Evolutionary conservation across 768 basidiomycete genomes (phyloP), one percentile per base, ranked within the genome.

Genomic region (Panaeolus cyanescens): DNA sequence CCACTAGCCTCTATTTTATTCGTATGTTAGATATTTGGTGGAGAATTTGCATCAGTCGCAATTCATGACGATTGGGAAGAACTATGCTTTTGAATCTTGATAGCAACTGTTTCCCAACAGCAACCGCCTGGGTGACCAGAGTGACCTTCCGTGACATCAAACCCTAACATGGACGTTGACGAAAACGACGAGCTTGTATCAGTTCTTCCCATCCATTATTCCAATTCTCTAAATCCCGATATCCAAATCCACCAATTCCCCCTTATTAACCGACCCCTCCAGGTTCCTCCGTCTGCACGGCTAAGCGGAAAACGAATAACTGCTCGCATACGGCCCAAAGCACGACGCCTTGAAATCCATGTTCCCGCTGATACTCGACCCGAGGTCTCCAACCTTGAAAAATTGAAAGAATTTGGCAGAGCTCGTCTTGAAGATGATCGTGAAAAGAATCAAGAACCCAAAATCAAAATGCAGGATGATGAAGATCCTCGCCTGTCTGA

Each of bases 211-310:
- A 83, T 95, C 57, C 88, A 88, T 66, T 86, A 83, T 65, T 88
- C 90, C 37, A 84, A 88, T 70, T 72, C 75, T 15, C 82, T 90
- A 20, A 71, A 76, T 32, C 83, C 88, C 2, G 82, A 87, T 68
- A 71, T 95, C 36, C 91, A 93, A 34, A 73, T 94, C 4, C 91
- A 93, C 66, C 93, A 95, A 65, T 94, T 87, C 67, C 93, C 93
- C 5, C 81, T 95, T 7, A 77, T 92, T 2, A 86, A 81, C 8
- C 83, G 91, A 28, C 87, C 91, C 9, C 78, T 95, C 2, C 89
- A 90, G 73, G 82, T 81, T 3, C 92, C 93, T 5, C 92, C 93
- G 31, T 89, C 91, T 2, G 90, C 93, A 6, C 71, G 76, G 36
- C 69, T 81, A 32, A 88, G 85, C 67, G 93, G 93, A 6, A 93